Conservation (phyloP, 176 grass and related monocot genomes). For the Cenchrus americanus region DNA sequence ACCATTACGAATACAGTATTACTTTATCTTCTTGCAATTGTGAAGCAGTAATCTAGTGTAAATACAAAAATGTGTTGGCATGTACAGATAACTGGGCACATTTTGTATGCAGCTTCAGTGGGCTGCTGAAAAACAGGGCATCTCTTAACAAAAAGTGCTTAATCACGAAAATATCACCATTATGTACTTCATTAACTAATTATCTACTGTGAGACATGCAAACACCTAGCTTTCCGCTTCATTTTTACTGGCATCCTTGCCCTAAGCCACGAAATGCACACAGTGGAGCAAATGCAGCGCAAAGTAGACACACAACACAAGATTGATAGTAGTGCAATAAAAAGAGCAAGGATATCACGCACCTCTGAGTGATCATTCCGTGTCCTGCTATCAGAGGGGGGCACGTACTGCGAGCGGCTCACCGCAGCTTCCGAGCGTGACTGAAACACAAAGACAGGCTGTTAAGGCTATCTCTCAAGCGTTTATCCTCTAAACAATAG, state of each 20-base stretch:
- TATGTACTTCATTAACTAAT: background rate
- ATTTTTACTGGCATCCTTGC: background rate
- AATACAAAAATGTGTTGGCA: background rate
- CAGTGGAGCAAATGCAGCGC: background rate
- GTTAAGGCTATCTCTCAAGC: background rate
- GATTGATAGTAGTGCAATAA: background rate
- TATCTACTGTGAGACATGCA: background rate
- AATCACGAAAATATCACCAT: background rate
- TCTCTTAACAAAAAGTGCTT: background rate
- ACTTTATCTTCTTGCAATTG: background rate
- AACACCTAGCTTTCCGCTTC: background rate
- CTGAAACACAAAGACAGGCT: background rate
- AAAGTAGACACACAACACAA: background rate
- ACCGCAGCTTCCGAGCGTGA: background rate
- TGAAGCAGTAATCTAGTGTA: background rate
- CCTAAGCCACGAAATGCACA: background rate
- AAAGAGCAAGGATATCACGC: background rate
- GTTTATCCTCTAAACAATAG: background rate
- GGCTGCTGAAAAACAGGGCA: constrained; percentile 7
- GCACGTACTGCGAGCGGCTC: constrained; percentile 17
- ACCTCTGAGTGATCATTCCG: constrained; percentile 34
- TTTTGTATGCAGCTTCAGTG: constrained; percentile 7
- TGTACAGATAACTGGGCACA: background rate
- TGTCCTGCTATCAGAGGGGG: constrained; percentile 26
- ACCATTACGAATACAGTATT: background rate